Percentiles rank a stretch among this genome's conserved stretches.
phyloP scores from a whole-genome alignment of 192 early-diverging fungal genomes.

The Piromyces sp. region DNA sequence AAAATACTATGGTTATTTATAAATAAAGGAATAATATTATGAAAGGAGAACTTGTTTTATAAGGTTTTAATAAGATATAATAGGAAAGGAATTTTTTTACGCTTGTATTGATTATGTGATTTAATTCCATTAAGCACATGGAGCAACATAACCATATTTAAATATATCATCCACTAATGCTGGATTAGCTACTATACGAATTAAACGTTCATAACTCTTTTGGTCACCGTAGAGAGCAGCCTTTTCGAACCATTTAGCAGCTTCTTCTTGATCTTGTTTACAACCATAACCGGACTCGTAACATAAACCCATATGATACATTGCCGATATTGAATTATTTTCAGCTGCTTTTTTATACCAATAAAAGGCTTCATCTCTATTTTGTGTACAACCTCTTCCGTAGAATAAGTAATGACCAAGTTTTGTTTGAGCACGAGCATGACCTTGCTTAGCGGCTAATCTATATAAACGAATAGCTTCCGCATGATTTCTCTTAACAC shows the following conservation, averaged over 20 bases:
- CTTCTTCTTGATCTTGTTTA: constrained; percentile 14
- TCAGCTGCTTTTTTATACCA: not conserved
- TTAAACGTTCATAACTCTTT: not conserved
- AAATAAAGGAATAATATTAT: too few species aligned
- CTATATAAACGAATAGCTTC: constrained; percentile 49
- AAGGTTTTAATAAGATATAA: too few species aligned
- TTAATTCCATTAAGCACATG: not conserved
- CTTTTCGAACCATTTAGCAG: constrained; percentile 21
- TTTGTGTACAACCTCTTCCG: not conserved
- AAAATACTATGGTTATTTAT: too few species aligned
- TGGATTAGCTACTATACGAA: not conserved
- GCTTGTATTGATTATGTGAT: too few species aligned
- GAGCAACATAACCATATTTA: not conserved
- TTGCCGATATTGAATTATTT: constrained; percentile 25
- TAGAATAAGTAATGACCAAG: constrained; percentile 14
- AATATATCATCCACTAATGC: not conserved
- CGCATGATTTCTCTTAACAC: constrained; percentile 29
- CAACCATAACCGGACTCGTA: constrained; percentile 30
- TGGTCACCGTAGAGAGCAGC: constrained; percentile 6
- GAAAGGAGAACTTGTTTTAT: too few species aligned
- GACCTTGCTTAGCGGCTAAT: constrained; percentile 46
- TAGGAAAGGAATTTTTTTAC: too few species aligned
- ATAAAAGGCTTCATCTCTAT: not conserved
- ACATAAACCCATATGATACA: constrained; percentile 31
- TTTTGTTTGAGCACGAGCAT: constrained; percentile 22